These are phyloP conservation scores for Davidsoniella neocaledoniae DNA, from an alignment of 2,329 filamentous ascomycete species.

Conservation along the genomic window DNA sequence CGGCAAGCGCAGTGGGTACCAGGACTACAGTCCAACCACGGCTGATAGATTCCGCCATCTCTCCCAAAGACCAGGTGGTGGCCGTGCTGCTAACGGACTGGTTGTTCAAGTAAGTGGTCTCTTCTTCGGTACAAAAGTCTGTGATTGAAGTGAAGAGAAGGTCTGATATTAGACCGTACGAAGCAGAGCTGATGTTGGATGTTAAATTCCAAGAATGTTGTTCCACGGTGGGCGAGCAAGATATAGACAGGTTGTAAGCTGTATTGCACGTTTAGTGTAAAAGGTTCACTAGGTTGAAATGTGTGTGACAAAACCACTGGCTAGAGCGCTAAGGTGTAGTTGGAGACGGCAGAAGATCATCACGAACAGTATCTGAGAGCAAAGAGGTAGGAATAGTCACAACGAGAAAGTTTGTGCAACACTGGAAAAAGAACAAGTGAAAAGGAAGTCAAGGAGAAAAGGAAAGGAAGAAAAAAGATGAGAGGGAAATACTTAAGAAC, in stretches of 20 bases:
- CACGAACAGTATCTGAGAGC: slow-evolving; percentile 1
- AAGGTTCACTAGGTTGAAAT: background rate
- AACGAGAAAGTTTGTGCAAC: background rate
- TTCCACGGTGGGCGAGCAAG: background rate
- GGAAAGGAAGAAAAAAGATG: background rate
- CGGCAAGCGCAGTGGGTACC: slow-evolving; percentile 38
- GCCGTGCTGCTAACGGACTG: too few species aligned
- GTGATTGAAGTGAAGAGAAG: too few species aligned
- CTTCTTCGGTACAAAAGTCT: too few species aligned
- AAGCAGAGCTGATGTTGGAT: too few species aligned
- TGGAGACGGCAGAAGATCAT: slow-evolving; percentile 9
- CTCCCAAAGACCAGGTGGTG: background rate
- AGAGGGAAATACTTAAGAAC: background rate
- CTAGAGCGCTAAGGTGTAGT: slow-evolving; percentile 9
- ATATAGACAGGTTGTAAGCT: background rate
- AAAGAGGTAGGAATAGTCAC: background rate
- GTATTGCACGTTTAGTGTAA: background rate
- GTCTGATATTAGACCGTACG: too few species aligned
- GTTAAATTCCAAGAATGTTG: too few species aligned
- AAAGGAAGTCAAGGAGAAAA: background rate
- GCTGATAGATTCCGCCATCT: slow-evolving; percentile 33
- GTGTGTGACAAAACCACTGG: slow-evolving; percentile 2
- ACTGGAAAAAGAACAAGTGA: background rate
- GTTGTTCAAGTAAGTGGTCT: too few species aligned
- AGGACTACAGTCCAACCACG: slow-evolving; percentile 42